Evolutionary conservation across 257 asterid species (phyloP).

Genomic region (Nyctanthes arbortristis): DNA sequence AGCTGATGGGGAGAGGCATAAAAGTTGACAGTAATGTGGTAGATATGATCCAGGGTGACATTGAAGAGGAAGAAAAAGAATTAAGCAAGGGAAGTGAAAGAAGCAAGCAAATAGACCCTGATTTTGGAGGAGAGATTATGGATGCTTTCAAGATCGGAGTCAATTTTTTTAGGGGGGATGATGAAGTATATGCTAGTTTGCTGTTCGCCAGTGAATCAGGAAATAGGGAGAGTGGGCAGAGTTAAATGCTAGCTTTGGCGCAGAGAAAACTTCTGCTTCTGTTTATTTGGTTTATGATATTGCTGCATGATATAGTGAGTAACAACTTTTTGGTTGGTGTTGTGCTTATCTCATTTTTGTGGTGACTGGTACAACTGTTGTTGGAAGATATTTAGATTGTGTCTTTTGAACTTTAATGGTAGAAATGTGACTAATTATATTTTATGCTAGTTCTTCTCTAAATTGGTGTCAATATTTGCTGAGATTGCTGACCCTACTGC

Average conservation of each 20-base stretch:
- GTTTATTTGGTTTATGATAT: too few species aligned
- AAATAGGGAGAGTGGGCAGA: not conserved
- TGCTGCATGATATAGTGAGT: too few species aligned
- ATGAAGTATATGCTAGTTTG: slow-evolving; percentile 31
- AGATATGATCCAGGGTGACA: slow-evolving; percentile 1
- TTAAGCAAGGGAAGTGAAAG: not conserved
- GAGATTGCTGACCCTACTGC: too few species aligned
- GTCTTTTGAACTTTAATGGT: not conserved
- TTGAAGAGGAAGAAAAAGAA: slow-evolving; percentile 11
- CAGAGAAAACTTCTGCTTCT: not conserved
- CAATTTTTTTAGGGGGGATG: slow-evolving; percentile 35
- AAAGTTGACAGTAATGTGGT: slow-evolving; percentile 19
- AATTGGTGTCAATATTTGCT: too few species aligned
- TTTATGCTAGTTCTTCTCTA: not conserved
- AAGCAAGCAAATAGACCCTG: slow-evolving; percentile 8
- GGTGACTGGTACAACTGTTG: too few species aligned
- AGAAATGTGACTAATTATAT: not conserved
- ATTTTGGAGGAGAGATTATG: not conserved
- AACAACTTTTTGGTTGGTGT: too few species aligned
- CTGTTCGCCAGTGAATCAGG: slow-evolving; percentile 20
- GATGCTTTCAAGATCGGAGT: slow-evolving; percentile 22
- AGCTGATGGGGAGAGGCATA: slow-evolving; percentile 52
- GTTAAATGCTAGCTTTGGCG: not conserved
- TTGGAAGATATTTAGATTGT: too few species aligned
- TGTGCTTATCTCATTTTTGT: too few species aligned